A percentile compares a stretch with the other conserved stretches of the same genome.
Evolutionary conservation across 768 basidiomycete genomes (phyloP).

Genomic region (Lentinula detonsa): DNA sequence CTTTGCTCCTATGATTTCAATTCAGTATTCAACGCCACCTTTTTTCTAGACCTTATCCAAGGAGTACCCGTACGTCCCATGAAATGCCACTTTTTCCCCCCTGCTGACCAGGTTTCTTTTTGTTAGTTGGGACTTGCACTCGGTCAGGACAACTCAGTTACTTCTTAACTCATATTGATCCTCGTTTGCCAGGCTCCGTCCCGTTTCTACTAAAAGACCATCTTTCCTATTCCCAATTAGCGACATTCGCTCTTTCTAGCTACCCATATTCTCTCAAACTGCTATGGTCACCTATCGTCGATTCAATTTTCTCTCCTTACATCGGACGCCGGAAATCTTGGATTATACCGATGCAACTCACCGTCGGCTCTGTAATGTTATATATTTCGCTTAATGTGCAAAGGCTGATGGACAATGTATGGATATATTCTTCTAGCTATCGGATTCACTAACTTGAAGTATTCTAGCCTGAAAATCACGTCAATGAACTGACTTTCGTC

Average conservation of each 20-base stretch:
- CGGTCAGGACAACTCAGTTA: constrained; percentile 35
- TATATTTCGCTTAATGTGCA: constrained; percentile 72
- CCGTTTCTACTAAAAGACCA: constrained; percentile 95
- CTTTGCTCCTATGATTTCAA: neutral
- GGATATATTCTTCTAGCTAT: constrained; percentile 10
- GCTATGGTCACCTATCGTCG: constrained; percentile 96
- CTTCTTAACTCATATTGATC: constrained; percentile 2
- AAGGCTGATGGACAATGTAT: constrained; percentile 72
- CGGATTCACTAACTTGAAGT: neutral
- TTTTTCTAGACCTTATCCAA: constrained; percentile 62
- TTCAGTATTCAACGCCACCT: constrained; percentile 9
- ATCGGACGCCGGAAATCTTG: constrained; percentile 96
- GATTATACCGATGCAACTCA: constrained; percentile 96
- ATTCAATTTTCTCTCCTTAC: constrained; percentile 76
- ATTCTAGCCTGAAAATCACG: constrained; percentile 72
- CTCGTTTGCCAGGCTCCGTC: constrained; percentile 63
- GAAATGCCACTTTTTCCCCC: neutral
- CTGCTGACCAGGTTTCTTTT: neutral
- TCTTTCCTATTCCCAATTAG: constrained; percentile 95
- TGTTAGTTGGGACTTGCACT: constrained; percentile 81
- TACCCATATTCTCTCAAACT: constrained; percentile 97
- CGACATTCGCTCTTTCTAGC: constrained; percentile 85
- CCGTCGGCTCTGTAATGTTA: constrained; percentile 81
- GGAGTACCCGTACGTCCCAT: constrained; percentile 74
- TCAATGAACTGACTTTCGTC: constrained; percentile 69